phyloP scores from a whole-genome alignment of 371 early-diverging fungal genomes.

The Mortierella sp. region DNA sequence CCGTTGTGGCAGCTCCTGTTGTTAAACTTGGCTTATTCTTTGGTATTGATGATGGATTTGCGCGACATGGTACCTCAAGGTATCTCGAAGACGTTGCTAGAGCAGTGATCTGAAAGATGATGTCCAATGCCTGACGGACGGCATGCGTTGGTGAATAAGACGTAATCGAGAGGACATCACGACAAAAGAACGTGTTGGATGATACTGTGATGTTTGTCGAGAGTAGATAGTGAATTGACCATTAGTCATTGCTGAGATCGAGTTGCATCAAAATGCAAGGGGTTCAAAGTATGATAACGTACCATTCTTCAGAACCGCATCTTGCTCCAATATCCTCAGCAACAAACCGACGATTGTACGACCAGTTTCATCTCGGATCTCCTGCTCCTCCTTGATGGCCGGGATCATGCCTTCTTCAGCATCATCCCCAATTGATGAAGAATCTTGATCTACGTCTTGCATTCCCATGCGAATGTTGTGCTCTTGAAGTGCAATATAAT shows the following conservation, averaged over 20 bases:
- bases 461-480: constrained; percentile 26
- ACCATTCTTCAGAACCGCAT: constrained; percentile 35
- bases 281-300: background rate
- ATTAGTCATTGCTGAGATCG: no score
- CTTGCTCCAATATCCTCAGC: constrained; percentile 37
- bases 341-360: constrained; percentile 32
- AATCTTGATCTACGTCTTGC: constrained; percentile 5
- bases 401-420: background rate
- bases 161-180: constrained; percentile 15
- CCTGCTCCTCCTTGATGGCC: constrained; percentile 28
- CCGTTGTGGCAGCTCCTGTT: background rate
- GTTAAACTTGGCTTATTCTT: no score
- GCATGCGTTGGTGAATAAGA: constrained; percentile 10
- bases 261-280: no score
- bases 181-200: constrained; percentile 26
- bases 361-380: constrained; percentile 41
- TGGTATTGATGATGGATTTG: no score
- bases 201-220: constrained; percentile 17
- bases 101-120: constrained; percentile 29
- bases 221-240: no score
- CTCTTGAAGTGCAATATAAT: constrained; percentile 36
- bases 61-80: constrained; percentile 5
- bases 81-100: constrained; percentile 29
- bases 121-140: constrained; percentile 22
- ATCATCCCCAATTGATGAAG: background rate